A percentile compares a stretch with the other conserved stretches of the same genome.
phyloP scores from a whole-genome alignment of 129 eudicot species.

The Ambrosia artemisiifolia region DNA sequence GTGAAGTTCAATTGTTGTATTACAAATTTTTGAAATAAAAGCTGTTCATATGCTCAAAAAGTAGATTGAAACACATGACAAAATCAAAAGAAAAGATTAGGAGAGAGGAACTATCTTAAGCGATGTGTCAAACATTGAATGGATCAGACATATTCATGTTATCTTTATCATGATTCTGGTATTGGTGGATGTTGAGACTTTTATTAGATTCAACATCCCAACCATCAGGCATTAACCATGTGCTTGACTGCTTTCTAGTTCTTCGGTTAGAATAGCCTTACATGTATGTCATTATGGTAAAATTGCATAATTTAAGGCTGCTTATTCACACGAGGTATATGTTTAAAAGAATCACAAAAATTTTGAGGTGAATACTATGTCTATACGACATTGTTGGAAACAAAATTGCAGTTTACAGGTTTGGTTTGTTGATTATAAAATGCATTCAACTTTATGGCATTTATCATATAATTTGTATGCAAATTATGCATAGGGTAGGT shows the following conservation, averaged over 20 bases:
- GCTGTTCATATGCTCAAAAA: too few relatives aligned
- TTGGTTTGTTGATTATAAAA: conserved; percentile 5
- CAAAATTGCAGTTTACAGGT: background rate
- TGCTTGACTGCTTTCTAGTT: background rate
- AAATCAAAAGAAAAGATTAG: too few relatives aligned
- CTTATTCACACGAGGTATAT: background rate
- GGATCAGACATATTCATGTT: too few relatives aligned
- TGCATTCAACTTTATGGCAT: background rate
- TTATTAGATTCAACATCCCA: too few relatives aligned
- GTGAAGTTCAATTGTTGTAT: too few relatives aligned
- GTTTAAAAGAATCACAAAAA: background rate
- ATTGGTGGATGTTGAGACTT: too few relatives aligned
- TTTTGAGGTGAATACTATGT: background rate
- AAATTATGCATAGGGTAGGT: conserved; percentile 8
- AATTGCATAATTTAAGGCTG: background rate
- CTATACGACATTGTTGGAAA: background rate
- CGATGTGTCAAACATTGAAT: too few relatives aligned
- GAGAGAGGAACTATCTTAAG: too few relatives aligned
- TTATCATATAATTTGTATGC: conserved; percentile 1
- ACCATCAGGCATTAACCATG: background rate
- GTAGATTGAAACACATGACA: too few relatives aligned
- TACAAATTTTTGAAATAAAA: too few relatives aligned
- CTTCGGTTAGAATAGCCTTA: background rate
- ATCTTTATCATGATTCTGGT: too few relatives aligned
- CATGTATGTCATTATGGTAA: background rate